These are phyloP conservation scores for Pythium pyrilobum DNA, from an alignment of 352 stramenopile species.

Conservation along the genomic window DNA sequence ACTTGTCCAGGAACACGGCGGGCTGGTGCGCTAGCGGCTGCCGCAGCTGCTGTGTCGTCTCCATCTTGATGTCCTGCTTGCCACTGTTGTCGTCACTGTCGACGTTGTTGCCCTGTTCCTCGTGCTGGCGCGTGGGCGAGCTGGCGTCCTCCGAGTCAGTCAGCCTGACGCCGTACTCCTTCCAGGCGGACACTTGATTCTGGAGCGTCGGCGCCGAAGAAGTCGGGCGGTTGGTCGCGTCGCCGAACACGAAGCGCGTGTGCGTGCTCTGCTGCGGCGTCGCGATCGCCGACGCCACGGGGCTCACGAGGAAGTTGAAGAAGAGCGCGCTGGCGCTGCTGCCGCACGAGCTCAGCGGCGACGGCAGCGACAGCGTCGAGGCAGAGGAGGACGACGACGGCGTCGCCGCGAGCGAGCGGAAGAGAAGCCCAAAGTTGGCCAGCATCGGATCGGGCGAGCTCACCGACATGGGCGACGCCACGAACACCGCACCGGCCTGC, in stretches of 20 bases:
- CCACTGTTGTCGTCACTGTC: not conserved
- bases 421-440: not conserved
- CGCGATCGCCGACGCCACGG: not conserved
- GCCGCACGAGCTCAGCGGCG: not conserved
- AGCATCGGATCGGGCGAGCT: conserved; percentile 21
- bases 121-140: not conserved
- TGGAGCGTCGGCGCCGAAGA: conserved; percentile 28
- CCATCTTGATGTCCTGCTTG: not conserved
- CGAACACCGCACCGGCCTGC: not conserved
- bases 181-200: conserved; percentile 59
- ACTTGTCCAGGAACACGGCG: conserved; percentile 26
- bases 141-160: conserved; percentile 22
- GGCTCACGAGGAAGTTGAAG: conserved; percentile 23
- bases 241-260: not conserved
- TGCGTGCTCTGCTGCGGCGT: not conserved
- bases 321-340: conserved; percentile 16
- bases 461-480: conserved; percentile 34
- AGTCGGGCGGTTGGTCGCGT: not conserved
- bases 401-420: not conserved
- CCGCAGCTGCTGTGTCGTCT: not conserved
- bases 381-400: not conserved
- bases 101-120: not conserved
- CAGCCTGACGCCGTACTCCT: conserved; percentile 27
- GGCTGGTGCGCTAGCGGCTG: not conserved
- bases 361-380: no score